Base-by-base conservation (phyloP, 768 basidiomycete genomes). In the Leccinum incarnatum region DNA sequence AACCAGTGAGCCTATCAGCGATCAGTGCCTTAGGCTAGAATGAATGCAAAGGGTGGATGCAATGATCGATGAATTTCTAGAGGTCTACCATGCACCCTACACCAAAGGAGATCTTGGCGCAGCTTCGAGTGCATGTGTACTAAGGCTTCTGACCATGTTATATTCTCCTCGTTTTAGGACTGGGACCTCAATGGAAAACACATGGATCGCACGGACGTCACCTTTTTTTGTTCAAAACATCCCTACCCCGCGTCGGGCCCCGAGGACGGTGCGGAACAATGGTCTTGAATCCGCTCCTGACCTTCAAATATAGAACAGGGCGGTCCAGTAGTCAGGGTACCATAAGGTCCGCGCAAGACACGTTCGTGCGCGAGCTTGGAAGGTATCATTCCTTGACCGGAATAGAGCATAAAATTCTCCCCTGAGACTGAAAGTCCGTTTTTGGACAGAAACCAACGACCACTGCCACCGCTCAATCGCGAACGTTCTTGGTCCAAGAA, bases 311-410 rank as follows among this genome's bases (percentile, higher is more conserved):
- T 51, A 58, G 37, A 46, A 32, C 42, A 27, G 5, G 14, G 27
- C 3, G 23, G 27, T 27, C 6, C 17, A 30, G n/a, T 23, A 25
- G 34, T 19, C 34, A 15, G 21, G 15, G 27, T 30, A 27, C 53
- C 40, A 5, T 29, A n/a, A 58, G 56, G 56, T 49, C 29, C 45
- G 2, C 5, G 40, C 45, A 37, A 55, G 36, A 56, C 54, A 62
- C 55, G 55, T 62, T 62, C 51, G 61, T 62, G 25, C 50, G 30
- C 25, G 49, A 45, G 36, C 34, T 11, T 10, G 54, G 19, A 14
- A 29, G 6, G 37, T 29, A n/a, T 10, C 30, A 10, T 15, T 17
- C 36, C 14, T 34, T 12, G 4, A 45, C 34, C 29, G 50, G 42
- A 21, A 37, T 29, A 29, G 17, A 29, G 37, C n/a, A 53, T 2